Base-by-base conservation (phyloP, 2,329 filamentous ascomycete genomes). In the Calonectria leucothoes region DNA sequence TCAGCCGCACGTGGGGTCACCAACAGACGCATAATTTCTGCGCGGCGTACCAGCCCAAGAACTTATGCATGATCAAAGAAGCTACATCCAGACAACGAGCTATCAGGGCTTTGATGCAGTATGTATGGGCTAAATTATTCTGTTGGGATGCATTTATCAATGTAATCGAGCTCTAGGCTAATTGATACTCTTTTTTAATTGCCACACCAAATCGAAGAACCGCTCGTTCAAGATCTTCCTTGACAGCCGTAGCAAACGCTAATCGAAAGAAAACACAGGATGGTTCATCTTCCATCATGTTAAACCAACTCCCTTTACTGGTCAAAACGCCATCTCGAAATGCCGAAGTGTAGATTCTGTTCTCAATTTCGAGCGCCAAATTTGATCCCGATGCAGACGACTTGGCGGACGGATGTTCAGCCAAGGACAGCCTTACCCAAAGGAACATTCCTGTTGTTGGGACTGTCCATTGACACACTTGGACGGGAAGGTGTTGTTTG, bases 361-460 rank as follows among this genome's bases (percentile, higher is more conserved):
- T 37, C 35, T 71, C 69, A 20, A 66, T 25, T 12, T 66, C n/a
- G n/a, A n/a, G n/a, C n/a, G n/a, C 51, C 11, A 55, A 33, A 33
- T 64, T 42, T 6, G 17, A 20, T 39, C 49, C n/a, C 61, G 39
- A 70, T 29, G 39, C 12, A 5, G 51, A n/a, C 31, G 27, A 11
- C n/a, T 57, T n/a, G 6, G 51, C 6, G 10, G 33, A 27, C 4
- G 25, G 33, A 37, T 8, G 17, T 42, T 37, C n/a, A 3, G 52
- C 29, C 49, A 89, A 90, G 76, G 93, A 88, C 25, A 95, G 85
- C 70, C 89, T 86, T 69, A 95, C 85, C 94, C 94, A 95, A 83
- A 94, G 91, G 88, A 98, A 98, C 95, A 98, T 98, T 81, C 95
- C 95, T 1, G 94, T 93, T 74, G 89, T 89, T 1, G 95, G 95